These are phyloP conservation scores for Apophysomyces sp. DNA, from an alignment of 371 early-diverging fungal species.

Conservation along the genomic window DNA sequence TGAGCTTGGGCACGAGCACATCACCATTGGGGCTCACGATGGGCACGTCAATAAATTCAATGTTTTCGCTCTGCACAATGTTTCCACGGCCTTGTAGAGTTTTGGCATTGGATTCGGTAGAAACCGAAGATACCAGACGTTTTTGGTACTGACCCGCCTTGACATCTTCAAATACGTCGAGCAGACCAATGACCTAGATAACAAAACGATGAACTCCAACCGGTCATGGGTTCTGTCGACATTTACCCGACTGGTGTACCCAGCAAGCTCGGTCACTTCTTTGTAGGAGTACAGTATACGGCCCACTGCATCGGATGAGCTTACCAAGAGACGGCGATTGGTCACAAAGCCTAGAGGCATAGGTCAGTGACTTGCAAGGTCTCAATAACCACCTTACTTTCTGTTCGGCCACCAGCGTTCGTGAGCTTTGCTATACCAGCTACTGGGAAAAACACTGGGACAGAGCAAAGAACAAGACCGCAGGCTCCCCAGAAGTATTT, in stretches of 20 bases:
- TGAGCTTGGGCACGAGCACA: conserved; percentile 83
- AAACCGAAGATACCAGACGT: conserved; percentile 57
- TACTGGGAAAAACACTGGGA: conserved; percentile 87
- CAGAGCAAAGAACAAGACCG: conserved; percentile 86
- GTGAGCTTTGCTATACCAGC: conserved; percentile 31
- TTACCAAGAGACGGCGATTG: conserved; percentile 82
- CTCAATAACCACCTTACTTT: not conserved
- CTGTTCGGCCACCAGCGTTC: conserved; percentile 26
- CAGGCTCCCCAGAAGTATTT: conserved; percentile 95
- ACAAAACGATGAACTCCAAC: not conserved
- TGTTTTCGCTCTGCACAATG: conserved; percentile 68
- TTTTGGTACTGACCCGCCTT: conserved; percentile 71
- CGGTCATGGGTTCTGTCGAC: no score
- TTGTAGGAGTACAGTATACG: conserved; percentile 92
- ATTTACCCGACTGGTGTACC: conserved; percentile 86
- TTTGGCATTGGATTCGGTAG: conserved; percentile 56
- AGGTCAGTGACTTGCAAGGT: not conserved
- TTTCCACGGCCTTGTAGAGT: conserved; percentile 68
- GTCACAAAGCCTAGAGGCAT: conserved; percentile 76
- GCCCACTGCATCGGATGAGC: conserved; percentile 87
- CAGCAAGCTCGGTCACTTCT: conserved; percentile 86
- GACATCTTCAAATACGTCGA: conserved; percentile 84
- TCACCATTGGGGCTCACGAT: conserved; percentile 97
- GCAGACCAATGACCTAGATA: conserved; percentile 59
- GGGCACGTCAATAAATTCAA: conserved; percentile 91